Evolutionary conservation across 805 yeast species (phyloP).

Genomic region (Cyberlindnera maritima): DNA sequence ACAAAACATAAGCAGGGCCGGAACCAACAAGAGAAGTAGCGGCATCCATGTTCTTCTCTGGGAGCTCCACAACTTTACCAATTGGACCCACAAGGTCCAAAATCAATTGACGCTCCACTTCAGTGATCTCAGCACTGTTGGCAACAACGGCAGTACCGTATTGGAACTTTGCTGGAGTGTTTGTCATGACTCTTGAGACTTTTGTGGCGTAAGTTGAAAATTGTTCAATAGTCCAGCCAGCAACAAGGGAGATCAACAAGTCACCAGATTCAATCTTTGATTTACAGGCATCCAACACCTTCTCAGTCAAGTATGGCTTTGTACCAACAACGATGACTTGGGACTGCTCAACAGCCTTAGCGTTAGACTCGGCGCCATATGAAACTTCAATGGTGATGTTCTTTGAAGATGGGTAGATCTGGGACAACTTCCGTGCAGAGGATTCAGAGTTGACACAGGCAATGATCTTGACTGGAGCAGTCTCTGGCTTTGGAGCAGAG

Average conservation of each 20-base stretch:
- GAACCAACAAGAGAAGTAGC: slow-evolving; percentile 95
- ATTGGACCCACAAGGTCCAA: slow-evolving; percentile 58
- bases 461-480: slow-evolving; percentile 68
- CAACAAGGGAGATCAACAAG: slow-evolving; percentile 76
- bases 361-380: slow-evolving; percentile 45
- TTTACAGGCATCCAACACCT: slow-evolving; percentile 45
- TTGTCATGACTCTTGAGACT: slow-evolving; percentile 94
- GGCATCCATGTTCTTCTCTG: slow-evolving; percentile 94
- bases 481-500: slow-evolving; percentile 35
- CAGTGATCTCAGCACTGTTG: slow-evolving; percentile 51
- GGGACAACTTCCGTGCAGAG: slow-evolving; percentile 47
- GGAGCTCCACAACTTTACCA: slow-evolving; percentile 63
- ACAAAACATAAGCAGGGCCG: slow-evolving; percentile 91
- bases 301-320: slow-evolving; percentile 78
- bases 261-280: slow-evolving; percentile 32
- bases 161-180: slow-evolving; percentile 92
- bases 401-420: slow-evolving; percentile 38
- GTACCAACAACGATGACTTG: slow-evolving; percentile 79
- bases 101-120: slow-evolving; percentile 39
- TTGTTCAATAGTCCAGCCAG: slow-evolving; percentile 87
- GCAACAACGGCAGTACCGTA: slow-evolving; percentile 94
- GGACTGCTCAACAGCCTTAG: slow-evolving; percentile 57
- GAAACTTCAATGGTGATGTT: slow-evolving; percentile 52
- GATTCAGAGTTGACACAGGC: slow-evolving; percentile 68
- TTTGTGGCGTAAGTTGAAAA: slow-evolving; percentile 47